Percentiles rank a stretch among this genome's conserved stretches.
Conservation (phyloP, 371 early-diverging fungal genomes). For the Mucor ambiguus region DNA sequence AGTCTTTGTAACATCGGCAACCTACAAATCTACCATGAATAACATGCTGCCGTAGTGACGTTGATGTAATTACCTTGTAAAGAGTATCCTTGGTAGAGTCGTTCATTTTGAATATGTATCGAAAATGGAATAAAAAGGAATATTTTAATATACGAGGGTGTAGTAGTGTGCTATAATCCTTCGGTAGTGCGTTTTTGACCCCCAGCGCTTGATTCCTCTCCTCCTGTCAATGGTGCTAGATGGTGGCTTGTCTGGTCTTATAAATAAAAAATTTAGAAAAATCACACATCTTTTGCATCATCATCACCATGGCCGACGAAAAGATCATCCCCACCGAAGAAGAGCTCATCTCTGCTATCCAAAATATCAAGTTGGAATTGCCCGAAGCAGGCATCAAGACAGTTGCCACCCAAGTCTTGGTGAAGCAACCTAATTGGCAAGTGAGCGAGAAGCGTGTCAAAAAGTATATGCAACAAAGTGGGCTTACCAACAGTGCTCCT, state of each 20-base stretch:
- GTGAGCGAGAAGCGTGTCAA: conserved; percentile 72
- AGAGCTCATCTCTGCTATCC: conserved; percentile 43
- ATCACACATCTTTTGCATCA: neutral
- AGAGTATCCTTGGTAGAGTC: conserved; percentile 57
- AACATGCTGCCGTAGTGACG: neutral
- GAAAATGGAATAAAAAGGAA: conserved; percentile 15
- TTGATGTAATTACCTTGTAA: conserved; percentile 38
- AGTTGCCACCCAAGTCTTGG: conserved; percentile 46
- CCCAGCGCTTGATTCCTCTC: neutral
- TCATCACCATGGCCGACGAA: conserved; percentile 31
- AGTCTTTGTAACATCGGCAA: conserved; percentile 59
- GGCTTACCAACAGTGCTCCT: conserved; percentile 34
- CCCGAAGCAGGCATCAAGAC: conserved; percentile 63
- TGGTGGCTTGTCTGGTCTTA: conserved; percentile 15
- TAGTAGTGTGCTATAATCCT: neutral
- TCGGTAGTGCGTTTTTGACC: neutral
- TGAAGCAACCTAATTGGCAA: conserved; percentile 58
- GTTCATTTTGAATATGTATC: conserved; percentile 36
- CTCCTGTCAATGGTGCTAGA: neutral
- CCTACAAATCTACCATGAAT: conserved; percentile 25
- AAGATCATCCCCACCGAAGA: conserved; percentile 43
- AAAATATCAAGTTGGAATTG: conserved; percentile 49
- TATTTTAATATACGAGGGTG: conserved; percentile 7
- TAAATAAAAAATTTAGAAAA: neutral
- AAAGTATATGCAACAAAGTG: conserved; percentile 60